phyloP scores from a whole-genome alignment of 2,329 filamentous ascomycete genomes.

The Samsoniella hepiali region DNA sequence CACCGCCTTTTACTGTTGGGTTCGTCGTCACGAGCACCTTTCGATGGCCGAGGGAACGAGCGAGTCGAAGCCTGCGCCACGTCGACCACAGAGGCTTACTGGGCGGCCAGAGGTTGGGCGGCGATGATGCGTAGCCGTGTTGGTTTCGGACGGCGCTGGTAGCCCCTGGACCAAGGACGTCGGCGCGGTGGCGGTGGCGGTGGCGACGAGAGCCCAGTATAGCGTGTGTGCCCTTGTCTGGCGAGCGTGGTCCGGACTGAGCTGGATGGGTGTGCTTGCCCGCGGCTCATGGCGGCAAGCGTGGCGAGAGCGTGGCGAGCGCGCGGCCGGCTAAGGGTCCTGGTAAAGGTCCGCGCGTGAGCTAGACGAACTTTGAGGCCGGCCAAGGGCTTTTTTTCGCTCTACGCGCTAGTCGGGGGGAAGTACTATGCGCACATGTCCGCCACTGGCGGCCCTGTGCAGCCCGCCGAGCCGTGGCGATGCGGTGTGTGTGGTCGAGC shows the following conservation, averaged over 20 bases:
- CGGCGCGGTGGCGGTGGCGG: too few relatives aligned
- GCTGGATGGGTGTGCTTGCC: conserved; percentile 41
- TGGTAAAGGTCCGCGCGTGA: conserved; percentile 66
- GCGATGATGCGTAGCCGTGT: conserved; percentile 35
- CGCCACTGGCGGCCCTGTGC: conserved; percentile 45
- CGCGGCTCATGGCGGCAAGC: conserved; percentile 57
- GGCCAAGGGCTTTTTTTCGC: conserved; percentile 38
- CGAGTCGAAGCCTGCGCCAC: conserved; percentile 52
- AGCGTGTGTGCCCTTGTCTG: too few relatives aligned
- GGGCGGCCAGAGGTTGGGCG: conserved; percentile 41
- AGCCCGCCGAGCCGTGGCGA: conserved; percentile 49
- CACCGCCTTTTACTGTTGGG: too few relatives aligned
- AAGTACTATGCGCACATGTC: conserved; percentile 45
- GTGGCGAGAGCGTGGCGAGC: conserved; percentile 64
- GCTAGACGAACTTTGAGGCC: conserved; percentile 66
- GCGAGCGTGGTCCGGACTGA: too few relatives aligned
- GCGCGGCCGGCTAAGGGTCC: conserved; percentile 65
- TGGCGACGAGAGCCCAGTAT: too few relatives aligned
- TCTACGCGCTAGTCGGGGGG: not conserved
- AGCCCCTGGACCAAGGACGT: too few relatives aligned
- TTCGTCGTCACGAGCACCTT: too few relatives aligned
- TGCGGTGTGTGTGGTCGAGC: conserved; percentile 33
- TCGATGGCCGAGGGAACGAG: conserved; percentile 50
- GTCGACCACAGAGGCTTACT: conserved; percentile 30
- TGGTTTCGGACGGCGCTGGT: too few relatives aligned